These are phyloP conservation scores for Naganishia randhawae DNA, from an alignment of 768 basidiomycete species.

Conservation along the genomic window DNA sequence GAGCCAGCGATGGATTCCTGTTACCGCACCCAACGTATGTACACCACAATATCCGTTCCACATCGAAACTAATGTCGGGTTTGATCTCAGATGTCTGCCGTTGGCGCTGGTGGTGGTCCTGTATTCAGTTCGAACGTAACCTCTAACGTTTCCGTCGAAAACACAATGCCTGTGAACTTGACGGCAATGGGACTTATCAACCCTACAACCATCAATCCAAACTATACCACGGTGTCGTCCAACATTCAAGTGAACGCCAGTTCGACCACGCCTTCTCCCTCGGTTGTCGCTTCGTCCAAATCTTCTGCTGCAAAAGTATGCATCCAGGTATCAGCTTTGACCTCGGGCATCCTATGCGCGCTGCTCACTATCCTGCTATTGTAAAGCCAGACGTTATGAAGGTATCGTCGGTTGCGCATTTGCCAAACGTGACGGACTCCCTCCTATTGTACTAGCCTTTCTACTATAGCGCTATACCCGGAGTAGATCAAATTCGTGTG, in stretches of 20 bases:
- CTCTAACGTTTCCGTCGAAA: conserved; percentile 9
- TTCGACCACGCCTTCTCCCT: neutral
- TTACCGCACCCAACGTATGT: conserved; percentile 53
- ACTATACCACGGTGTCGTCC: conserved; percentile 23
- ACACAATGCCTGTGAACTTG: conserved; percentile 19
- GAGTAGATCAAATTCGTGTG: neutral
- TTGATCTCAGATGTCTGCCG: conserved; percentile 34
- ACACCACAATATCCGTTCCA: neutral
- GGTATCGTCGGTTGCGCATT: neutral
- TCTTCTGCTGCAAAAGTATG: neutral
- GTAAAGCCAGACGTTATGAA: neutral
- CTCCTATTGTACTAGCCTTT: neutral
- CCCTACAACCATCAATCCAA: conserved; percentile 29
- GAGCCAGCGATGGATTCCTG: conserved; percentile 53
- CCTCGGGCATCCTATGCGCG: neutral
- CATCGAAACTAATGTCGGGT: neutral
- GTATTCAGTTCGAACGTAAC: conserved; percentile 45
- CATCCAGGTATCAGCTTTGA: neutral
- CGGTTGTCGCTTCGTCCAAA: neutral
- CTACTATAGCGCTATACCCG: neutral
- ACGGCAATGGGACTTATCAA: conserved; percentile 26
- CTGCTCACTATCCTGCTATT: neutral
- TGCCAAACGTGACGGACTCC: neutral
- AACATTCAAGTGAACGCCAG: conserved; percentile 3
- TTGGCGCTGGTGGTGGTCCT: conserved; percentile 54